Conservation (phyloP, 805 yeast genomes). For the Kodamaea fukazawae region DNA sequence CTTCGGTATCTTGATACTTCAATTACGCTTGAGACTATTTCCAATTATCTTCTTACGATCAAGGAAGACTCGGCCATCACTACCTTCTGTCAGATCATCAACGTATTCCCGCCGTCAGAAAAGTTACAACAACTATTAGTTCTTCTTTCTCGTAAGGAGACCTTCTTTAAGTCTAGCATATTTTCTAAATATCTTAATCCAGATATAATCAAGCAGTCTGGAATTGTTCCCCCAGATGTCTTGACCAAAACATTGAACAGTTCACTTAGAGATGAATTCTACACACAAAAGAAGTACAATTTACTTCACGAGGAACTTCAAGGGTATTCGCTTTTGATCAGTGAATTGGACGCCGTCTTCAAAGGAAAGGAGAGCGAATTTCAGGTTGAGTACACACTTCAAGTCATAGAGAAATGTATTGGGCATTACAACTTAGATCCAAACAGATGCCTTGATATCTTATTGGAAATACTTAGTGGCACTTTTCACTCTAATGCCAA, state of each 20-base stretch:
- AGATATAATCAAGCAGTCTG: slow-evolving; percentile 25
- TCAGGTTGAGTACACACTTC: slow-evolving; percentile 43
- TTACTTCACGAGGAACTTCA: slow-evolving; percentile 71
- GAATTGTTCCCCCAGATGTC: slow-evolving; percentile 29
- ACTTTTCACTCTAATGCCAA: slow-evolving; percentile 43
- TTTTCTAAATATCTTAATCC: slow-evolving; percentile 28
- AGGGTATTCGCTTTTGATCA: slow-evolving; percentile 68
- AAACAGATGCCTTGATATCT: slow-evolving; percentile 59
- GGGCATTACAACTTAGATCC: slow-evolving; percentile 81
- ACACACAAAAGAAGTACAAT: slow-evolving; percentile 58
- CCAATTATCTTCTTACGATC: too few species aligned
- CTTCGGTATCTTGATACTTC: slow-evolving; percentile 12
- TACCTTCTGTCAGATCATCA: slow-evolving; percentile 37
- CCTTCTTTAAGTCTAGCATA: slow-evolving; percentile 29
- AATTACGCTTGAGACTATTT: too few species aligned
- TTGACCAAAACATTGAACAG: slow-evolving; percentile 39
- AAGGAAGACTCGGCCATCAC: too few species aligned
- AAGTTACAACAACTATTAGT: slow-evolving; percentile 21
- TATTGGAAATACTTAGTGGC: slow-evolving; percentile 52
- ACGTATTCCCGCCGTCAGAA: slow-evolving; percentile 34
- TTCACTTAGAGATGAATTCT: slow-evolving; percentile 39
- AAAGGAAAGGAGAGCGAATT: slow-evolving; percentile 37
- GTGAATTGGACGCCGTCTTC: slow-evolving; percentile 45
- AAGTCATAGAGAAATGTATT: slow-evolving; percentile 54
- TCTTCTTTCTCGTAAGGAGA: slow-evolving; percentile 21